Percentiles rank a stretch among this genome's conserved stretches.
These are phyloP conservation scores for Penicillium mononematosum DNA, from an alignment of 495 filamentous ascomycete species.

Conservation along the genomic window DNA sequence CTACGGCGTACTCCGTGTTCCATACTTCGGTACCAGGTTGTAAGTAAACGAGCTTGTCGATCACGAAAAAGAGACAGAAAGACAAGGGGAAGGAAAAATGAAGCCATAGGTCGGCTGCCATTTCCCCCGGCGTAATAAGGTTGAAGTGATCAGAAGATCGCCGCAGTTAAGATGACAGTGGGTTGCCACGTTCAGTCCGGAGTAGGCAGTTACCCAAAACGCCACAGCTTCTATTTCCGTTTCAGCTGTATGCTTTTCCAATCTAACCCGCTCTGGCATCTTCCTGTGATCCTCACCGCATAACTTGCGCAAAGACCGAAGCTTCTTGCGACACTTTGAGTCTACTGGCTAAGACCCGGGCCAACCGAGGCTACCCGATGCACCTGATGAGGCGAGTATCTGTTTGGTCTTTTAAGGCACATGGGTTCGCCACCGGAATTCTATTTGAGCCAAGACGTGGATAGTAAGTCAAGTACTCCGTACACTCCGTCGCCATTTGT, in stretches of 20 bases:
- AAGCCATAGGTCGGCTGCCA: not conserved
- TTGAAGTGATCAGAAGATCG: constrained; percentile 22
- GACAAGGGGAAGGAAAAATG: not conserved
- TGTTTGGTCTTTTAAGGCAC: constrained; percentile 10
- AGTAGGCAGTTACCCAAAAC: not conserved
- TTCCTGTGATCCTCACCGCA: not conserved
- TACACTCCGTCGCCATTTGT: not conserved
- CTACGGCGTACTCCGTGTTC: not conserved
- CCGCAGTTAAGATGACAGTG: constrained; percentile 23
- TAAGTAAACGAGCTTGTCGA: constrained; percentile 7
- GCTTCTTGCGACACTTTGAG: constrained; percentile 2
- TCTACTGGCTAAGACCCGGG: not conserved
- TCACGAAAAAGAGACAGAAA: not conserved
- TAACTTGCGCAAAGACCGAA: not conserved
- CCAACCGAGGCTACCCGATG: constrained; percentile 21
- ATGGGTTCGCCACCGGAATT: constrained; percentile 15
- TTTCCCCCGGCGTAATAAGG: constrained; percentile 17
- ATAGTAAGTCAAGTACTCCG: not conserved
- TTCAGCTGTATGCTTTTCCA: not conserved
- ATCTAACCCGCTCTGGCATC: not conserved
- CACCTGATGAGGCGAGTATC: constrained; percentile 7
- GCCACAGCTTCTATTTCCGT: constrained; percentile 4
- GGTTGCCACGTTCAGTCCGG: constrained; percentile 27
- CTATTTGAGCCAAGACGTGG: not conserved
- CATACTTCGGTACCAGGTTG: not conserved